A percentile compares a stretch with the other conserved stretches of the same genome.
These are phyloP conservation scores for Rhynchosporium graminicola DNA, from an alignment of 2,329 filamentous ascomycete genomes.

Conservation along the genomic window DNA sequence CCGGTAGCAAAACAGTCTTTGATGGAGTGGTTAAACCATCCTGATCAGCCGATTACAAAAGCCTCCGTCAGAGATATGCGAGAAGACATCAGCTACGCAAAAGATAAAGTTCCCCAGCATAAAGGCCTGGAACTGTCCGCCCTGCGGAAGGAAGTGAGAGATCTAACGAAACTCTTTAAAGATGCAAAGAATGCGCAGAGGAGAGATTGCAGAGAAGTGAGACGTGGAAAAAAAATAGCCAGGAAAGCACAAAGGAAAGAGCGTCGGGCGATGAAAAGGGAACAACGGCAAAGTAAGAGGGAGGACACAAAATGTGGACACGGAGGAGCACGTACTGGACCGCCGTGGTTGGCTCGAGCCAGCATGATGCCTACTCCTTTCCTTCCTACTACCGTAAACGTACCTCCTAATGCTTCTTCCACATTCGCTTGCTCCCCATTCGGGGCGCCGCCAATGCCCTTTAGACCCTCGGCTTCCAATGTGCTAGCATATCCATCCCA, in stretches of 20 bases:
- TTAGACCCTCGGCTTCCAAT: neutral
- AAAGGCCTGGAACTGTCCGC: conserved; percentile 40
- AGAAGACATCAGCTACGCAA: conserved; percentile 48
- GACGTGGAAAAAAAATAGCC: conserved; percentile 17
- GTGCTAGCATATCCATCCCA: neutral
- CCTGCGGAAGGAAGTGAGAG: conserved; percentile 49
- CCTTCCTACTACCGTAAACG: neutral
- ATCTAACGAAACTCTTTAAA: conserved; percentile 49
- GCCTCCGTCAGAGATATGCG: conserved; percentile 47
- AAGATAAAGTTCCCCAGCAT: conserved; percentile 25
- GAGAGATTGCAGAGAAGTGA: conserved; percentile 37
- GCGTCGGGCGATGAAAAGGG: conserved; percentile 29
- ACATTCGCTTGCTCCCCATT: neutral
- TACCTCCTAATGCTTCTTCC: neutral
- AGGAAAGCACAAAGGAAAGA: conserved; percentile 27
- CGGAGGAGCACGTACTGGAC: conserved; percentile 6
- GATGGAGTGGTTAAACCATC: conserved; percentile 51
- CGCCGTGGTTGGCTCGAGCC: conserved; percentile 9
- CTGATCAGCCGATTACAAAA: conserved; percentile 52
- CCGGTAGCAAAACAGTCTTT: conserved; percentile 49
- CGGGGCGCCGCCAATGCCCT: neutral
- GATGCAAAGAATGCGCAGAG: conserved; percentile 44
- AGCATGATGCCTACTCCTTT: conserved; percentile 2
- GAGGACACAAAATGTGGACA: conserved; percentile 35
- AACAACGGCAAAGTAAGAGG: conserved; percentile 40